phyloP scores from a whole-genome alignment of 257 asterid genomes.

The Solanum neorickii region DNA sequence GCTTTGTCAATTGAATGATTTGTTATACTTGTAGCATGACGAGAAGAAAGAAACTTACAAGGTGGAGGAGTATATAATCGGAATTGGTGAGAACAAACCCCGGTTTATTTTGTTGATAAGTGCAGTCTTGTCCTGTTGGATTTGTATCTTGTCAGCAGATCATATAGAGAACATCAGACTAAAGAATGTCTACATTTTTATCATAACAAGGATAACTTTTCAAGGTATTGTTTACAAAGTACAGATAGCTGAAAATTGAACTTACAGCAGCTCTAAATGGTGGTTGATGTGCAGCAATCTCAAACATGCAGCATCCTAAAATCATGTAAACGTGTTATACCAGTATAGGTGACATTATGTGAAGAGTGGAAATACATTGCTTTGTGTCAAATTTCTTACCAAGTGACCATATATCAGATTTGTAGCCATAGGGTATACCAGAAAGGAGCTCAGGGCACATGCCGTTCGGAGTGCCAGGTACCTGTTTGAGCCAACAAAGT shows the following conservation, averaged over 20 bases:
- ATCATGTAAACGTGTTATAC: background rate
- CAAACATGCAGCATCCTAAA: slow-evolving; percentile 90
- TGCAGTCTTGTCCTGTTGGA: slow-evolving; percentile 75
- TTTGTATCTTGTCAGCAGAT: background rate
- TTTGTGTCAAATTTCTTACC: slow-evolving; percentile 26
- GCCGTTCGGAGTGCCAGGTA: slow-evolving; percentile 65
- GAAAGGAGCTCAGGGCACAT: slow-evolving; percentile 96
- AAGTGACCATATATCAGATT: slow-evolving; percentile 92
- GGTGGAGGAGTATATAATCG: slow-evolving; percentile 70
- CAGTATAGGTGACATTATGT: background rate
- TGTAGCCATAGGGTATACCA: slow-evolving; percentile 81
- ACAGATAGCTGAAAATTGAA: background rate
- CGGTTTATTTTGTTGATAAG: slow-evolving; percentile 87
- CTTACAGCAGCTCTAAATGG: slow-evolving; percentile 89
- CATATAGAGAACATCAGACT: background rate
- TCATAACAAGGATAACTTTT: background rate
- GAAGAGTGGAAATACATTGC: background rate
- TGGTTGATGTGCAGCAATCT: slow-evolving; percentile 85
- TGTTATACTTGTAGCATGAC: background rate
- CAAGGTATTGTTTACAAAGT: background rate
- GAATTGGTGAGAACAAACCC: slow-evolving; percentile 76
- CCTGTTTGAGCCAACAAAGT: slow-evolving; percentile 26
- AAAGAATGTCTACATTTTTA: background rate
- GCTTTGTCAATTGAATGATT: background rate
- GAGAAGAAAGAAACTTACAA: slow-evolving; percentile 42